Base-by-base conservation (phyloP, 2,329 filamentous ascomycete genomes). In the Fusarium sp. region DNA sequence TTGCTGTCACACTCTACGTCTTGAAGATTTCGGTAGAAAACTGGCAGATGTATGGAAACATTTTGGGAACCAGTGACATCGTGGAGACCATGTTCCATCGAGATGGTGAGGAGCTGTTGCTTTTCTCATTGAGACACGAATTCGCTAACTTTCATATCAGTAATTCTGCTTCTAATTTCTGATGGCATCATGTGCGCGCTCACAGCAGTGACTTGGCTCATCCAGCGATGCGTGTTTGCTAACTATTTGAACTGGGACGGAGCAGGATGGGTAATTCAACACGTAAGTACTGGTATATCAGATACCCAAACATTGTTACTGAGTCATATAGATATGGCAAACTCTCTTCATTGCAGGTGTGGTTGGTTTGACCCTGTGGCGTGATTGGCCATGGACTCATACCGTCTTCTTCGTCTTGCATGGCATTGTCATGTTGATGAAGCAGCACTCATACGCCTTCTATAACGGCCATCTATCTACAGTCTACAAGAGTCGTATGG, bases 341-440 rank as follows among this genome's bases (percentile, higher is more conserved):
- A 84, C 86, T 0, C 71, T 85, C 16, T 95, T 92, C 76, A 87
- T 94, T 13, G 86, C 84, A 5, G 85, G 85, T 10, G 88, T 92
- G 5, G 84, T 95, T 6, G 89, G 87, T 61, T 89, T 93, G 84
- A 92, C 93, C 0, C 87, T 93, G 59, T 87, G 91, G 78, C 88
- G 93, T 6, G 89, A 94, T 60, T 96, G 93, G 93, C 92, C 93
- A 1, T 95, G 93, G 93, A 94, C 93, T 16, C 93, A 94, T 77
- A 94, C 92, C 2, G 91, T 94, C 20, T 94, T 93, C 80, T 93
- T 94, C 60, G 90, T 93, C 11, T 84, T 95, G 20, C 93, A 95
- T 78, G 90, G 90, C 16, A 83, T 95, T 64, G 89, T 93, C 4
- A 92, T 95, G 87, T 80, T 95, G 27, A 95, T 95, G 93, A 96